phyloP scores from a whole-genome alignment of 2,329 filamentous ascomycete genomes.

The Aureobasidium leucospermi region DNA sequence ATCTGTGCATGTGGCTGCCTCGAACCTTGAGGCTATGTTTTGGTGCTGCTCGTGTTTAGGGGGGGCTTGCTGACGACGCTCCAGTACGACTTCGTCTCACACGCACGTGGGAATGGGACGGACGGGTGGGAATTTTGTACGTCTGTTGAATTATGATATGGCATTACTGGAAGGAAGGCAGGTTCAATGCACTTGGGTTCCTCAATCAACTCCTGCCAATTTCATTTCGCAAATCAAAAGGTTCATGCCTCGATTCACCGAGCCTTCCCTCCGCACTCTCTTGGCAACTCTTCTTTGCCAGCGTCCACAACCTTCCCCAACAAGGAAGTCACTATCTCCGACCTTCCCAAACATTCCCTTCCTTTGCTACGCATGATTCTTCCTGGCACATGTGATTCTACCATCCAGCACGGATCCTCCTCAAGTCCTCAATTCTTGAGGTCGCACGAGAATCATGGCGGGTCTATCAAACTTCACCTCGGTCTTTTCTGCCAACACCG shows the following conservation, averaged over 20 bases:
- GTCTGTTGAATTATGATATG: background rate
- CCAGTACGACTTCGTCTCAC: background rate
- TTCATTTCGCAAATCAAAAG: background rate
- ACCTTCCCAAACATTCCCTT: background rate
- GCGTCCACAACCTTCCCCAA: slow-evolving; percentile 1
- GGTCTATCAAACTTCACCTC: background rate
- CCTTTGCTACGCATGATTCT: background rate
- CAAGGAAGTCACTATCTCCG: background rate
- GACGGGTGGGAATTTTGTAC: background rate
- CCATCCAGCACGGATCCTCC: background rate
- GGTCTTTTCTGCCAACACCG: background rate
- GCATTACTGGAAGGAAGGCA: background rate
- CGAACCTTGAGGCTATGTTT: background rate
- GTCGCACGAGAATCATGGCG: background rate
- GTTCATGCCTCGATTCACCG: background rate
- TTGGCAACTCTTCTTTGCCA: background rate
- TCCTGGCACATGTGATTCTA: no score
- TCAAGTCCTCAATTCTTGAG: background rate
- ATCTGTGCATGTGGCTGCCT: slow-evolving; percentile 13
- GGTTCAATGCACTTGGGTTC: background rate
- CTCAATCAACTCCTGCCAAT: background rate
- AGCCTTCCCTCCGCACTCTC: background rate
- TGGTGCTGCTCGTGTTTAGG: background rate
- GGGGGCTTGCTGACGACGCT: background rate
- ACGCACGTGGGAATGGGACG: background rate